Evolutionary conservation across 352 stramenopile genomes (phyloP).

Genomic region (Globisporangium parvum): DNA sequence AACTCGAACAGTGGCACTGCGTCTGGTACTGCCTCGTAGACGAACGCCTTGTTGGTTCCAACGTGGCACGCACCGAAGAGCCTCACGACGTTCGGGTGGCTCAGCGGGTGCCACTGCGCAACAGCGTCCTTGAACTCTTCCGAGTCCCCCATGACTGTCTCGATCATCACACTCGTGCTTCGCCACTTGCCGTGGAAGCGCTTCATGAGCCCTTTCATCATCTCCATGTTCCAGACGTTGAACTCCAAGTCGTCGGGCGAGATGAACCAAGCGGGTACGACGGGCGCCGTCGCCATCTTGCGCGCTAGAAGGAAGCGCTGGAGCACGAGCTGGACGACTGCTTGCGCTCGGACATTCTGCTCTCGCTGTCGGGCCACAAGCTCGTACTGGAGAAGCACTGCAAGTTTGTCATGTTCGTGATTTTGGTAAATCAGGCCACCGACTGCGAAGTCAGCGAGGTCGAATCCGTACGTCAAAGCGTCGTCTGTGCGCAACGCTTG

Average conservation of each 20-base stretch:
- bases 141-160: background rate
- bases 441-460: too few species aligned
- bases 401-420: background rate
- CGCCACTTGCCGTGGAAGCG: background rate
- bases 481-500: background rate
- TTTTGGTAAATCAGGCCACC: too few species aligned
- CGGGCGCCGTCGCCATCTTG: background rate
- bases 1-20: background rate
- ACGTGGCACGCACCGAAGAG: slow-evolving; percentile 1
- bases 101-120: background rate
- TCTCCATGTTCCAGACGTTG: background rate
- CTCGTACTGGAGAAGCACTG: background rate
- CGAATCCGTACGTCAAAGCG: background rate
- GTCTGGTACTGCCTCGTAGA: background rate
- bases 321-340: background rate
- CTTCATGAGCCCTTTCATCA: background rate
- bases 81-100: slow-evolving; percentile 3
- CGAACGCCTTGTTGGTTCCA: background rate
- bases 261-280: slow-evolving; percentile 1
- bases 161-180: background rate
- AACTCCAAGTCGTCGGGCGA: background rate
- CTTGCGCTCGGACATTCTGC: background rate
- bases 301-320: background rate
- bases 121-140: background rate
- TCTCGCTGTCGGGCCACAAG: background rate